Percentiles rank a stretch among this genome's conserved stretches.
Evolutionary conservation across 371 early-diverging fungal species (phyloP).

Genomic region (Mucor sp.): DNA sequence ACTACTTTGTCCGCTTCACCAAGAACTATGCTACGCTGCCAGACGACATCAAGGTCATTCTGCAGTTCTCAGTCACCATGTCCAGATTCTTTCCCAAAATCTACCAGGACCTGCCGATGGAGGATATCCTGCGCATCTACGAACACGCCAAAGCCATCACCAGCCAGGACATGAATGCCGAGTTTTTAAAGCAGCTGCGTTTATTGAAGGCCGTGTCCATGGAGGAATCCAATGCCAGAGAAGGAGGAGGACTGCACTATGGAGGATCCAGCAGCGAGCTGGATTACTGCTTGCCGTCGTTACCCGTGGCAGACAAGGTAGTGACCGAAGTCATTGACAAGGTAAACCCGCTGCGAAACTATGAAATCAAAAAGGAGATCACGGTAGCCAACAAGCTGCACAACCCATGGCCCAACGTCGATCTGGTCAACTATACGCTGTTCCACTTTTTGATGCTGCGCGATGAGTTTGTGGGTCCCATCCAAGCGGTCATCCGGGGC

Average conservation of each 20-base stretch:
- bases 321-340: conserved; percentile 8
- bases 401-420: conserved; percentile 17
- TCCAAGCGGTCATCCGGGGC: conserved; percentile 13
- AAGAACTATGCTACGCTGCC: not conserved
- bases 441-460: conserved; percentile 33
- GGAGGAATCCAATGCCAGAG: not conserved
- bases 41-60: not conserved
- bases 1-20: not conserved
- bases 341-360: not conserved
- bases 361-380: conserved; percentile 1
- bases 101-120: conserved; percentile 2
- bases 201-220: not conserved
- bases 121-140: not conserved
- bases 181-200: not conserved
- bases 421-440: conserved; percentile 22
- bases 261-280: not conserved
- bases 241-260: no score
- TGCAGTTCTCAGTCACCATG: not conserved
- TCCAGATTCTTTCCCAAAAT: not conserved
- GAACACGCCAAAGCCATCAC: not conserved
- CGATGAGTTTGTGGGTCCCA: conserved; percentile 30
- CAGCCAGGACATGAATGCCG: not conserved
- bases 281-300: not conserved
- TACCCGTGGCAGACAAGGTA: conserved; percentile 9
- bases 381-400: conserved; percentile 6